phyloP scores from a whole-genome alignment of 352 stramenopile species.

The Globisporangium nodosum region DNA sequence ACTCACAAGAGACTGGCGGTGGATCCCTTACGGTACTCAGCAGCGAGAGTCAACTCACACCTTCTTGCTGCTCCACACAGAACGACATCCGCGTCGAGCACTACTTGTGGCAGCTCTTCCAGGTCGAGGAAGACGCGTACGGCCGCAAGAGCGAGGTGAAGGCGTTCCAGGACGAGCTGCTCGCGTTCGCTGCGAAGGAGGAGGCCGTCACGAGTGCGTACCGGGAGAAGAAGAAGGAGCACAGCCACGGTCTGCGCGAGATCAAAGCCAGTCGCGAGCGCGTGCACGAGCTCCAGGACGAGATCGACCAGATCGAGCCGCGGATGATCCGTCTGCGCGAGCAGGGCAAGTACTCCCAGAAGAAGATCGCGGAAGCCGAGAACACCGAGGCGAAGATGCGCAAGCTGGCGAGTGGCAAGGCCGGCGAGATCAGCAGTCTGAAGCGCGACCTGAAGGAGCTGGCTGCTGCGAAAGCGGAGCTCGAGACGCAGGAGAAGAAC shows the following conservation, averaged over 20 bases:
- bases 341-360: slow-evolving; percentile 78
- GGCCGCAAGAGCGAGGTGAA: slow-evolving; percentile 76
- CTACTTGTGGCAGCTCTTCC: slow-evolving; percentile 96
- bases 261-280: slow-evolving; percentile 58
- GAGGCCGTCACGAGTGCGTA: slow-evolving; percentile 35
- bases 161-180: slow-evolving; percentile 35
- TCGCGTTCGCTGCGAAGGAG: slow-evolving; percentile 43
- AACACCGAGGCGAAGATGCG: slow-evolving; percentile 46
- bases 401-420: slow-evolving; percentile 80
- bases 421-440: slow-evolving; percentile 78
- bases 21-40: too few relatives aligned
- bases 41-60: neutral
- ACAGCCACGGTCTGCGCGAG: slow-evolving; percentile 43
- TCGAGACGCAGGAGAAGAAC: slow-evolving; percentile 43
- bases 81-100: slow-evolving; percentile 84
- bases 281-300: slow-evolving; percentile 71
- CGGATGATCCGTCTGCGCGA: slow-evolving; percentile 84
- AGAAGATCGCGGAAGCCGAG: slow-evolving; percentile 57
- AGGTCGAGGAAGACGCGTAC: slow-evolving; percentile 89
- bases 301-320: slow-evolving; percentile 81
- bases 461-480: slow-evolving; percentile 42
- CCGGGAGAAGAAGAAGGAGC: slow-evolving; percentile 73
- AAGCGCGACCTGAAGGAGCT: slow-evolving; percentile 64
- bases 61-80: slow-evolving; percentile 16
- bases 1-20: neutral